These are phyloP conservation scores for Saccharomycopsis sp. DNA, from an alignment of 805 yeast species.

Conservation along the genomic window DNA sequence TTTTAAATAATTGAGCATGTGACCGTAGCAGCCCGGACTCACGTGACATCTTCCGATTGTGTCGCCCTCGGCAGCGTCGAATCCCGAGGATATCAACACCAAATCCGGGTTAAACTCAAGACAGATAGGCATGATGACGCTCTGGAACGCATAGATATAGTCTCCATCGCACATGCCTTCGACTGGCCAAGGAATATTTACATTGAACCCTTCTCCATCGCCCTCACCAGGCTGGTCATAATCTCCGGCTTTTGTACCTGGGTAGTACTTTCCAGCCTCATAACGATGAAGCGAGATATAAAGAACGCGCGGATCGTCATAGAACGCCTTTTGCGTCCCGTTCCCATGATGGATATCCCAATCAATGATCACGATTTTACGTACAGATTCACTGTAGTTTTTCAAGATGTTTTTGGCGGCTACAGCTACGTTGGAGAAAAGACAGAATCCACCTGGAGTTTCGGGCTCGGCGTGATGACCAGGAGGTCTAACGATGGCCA, in stretches of 20 bases:
- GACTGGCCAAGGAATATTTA: conserved; percentile 90
- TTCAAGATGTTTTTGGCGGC: conserved; percentile 84
- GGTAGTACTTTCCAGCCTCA: conserved; percentile 88
- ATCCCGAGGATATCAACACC: conserved; percentile 89
- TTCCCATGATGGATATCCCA: conserved; percentile 99
- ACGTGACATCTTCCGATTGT: conserved; percentile 95
- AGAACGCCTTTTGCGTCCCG: conserved; percentile 93
- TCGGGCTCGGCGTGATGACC: conserved; percentile 99
- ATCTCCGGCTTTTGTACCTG: conserved; percentile 85
- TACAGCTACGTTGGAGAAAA: conserved; percentile 93
- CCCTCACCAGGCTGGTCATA: conserved; percentile 80
- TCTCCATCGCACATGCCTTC: conserved; percentile 95
- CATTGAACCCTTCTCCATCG: conserved; percentile 76
- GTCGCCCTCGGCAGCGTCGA: conserved; percentile 98
- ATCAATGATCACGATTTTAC: conserved; percentile 77
- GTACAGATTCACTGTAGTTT: conserved; percentile 80
- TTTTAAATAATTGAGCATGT: conserved; percentile 89
- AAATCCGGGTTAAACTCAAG: conserved; percentile 88
- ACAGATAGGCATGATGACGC: conserved; percentile 81
- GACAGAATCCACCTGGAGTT: conserved; percentile 93
- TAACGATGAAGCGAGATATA: conserved; percentile 90
- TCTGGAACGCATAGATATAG: conserved; percentile 83
- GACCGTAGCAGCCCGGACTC: conserved; percentile 92
- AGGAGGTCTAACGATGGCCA: conserved; percentile 97
- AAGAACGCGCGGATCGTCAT: conserved; percentile 81